Evolutionary conservation across 306 rosid species (phyloP).

Genomic region (Trifolium fragiferum): DNA sequence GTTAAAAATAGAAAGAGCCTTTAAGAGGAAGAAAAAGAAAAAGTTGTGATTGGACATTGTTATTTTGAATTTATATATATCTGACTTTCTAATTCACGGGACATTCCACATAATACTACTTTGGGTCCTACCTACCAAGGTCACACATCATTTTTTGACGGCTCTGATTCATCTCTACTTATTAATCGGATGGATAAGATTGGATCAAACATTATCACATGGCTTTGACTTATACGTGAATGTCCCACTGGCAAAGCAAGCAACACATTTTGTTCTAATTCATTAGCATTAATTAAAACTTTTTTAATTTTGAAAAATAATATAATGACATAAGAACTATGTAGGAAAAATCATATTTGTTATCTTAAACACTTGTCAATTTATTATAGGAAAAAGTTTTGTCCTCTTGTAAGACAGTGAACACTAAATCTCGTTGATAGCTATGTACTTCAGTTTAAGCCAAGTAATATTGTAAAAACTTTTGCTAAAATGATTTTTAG

Average conservation of each 20-base stretch:
- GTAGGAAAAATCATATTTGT: neutral
- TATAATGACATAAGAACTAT: neutral
- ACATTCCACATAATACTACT: slow-evolving; percentile 51
- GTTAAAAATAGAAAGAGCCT: slow-evolving; percentile 45
- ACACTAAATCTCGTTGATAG: slow-evolving; percentile 19
- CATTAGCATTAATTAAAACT: neutral
- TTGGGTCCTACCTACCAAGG: slow-evolving; percentile 40
- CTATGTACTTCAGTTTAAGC: neutral
- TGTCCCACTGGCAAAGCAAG: slow-evolving; percentile 37
- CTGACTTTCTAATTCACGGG: slow-evolving; percentile 42
- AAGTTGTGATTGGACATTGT: slow-evolving; percentile 46
- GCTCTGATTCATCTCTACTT: slow-evolving; percentile 42
- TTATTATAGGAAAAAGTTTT: neutral
- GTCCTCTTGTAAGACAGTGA: slow-evolving; percentile 21
- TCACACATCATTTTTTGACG: slow-evolving; percentile 41
- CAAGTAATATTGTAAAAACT: too few species aligned
- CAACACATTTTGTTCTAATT: neutral
- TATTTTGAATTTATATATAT: slow-evolving; percentile 52
- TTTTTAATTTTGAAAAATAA: neutral
- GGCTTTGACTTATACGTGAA: slow-evolving; percentile 47
- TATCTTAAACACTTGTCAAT: slow-evolving; percentile 17
- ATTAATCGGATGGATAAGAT: slow-evolving; percentile 39
- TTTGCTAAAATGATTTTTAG: too few species aligned
- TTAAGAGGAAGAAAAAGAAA: slow-evolving; percentile 35
- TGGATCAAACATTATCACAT: slow-evolving; percentile 25